Evolutionary conservation across 2,329 filamentous ascomycete species (phyloP).

Genomic region (Fusarium coffeatum): DNA sequence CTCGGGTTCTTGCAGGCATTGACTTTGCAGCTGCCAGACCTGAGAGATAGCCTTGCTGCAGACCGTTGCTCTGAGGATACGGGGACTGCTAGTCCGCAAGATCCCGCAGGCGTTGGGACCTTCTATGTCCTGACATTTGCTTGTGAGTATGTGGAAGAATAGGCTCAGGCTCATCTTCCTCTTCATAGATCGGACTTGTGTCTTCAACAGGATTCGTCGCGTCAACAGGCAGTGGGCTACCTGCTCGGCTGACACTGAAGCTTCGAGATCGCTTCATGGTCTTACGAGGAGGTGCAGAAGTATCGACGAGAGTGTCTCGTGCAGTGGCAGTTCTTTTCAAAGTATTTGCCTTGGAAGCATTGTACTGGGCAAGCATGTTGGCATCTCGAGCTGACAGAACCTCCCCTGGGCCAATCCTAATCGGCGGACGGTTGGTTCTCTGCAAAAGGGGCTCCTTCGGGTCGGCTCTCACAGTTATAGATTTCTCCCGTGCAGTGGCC

Average conservation of each 20-base stretch:
- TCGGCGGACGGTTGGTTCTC: background rate
- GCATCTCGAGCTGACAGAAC: constrained; percentile 26
- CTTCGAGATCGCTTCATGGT: constrained; percentile 29
- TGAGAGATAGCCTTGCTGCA: constrained; percentile 1
- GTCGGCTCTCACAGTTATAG: background rate
- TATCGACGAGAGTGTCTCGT: background rate
- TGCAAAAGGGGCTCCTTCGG: background rate
- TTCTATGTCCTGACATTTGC: constrained; percentile 13
- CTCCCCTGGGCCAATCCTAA: background rate
- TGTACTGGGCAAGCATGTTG: constrained; percentile 10
- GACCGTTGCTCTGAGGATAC: background rate
- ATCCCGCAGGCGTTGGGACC: constrained; percentile 10
- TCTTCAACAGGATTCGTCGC: background rate
- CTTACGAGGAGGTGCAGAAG: constrained; percentile 14
- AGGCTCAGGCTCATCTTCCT: background rate
- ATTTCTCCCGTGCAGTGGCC: background rate
- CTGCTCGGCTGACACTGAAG: constrained; percentile 46
- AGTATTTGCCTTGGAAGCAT: background rate
- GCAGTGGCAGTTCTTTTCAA: constrained; percentile 1
- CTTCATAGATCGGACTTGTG: background rate
- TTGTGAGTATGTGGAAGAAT: background rate
- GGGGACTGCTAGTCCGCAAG: constrained; percentile 24
- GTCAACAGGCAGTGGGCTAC: constrained; percentile 43
- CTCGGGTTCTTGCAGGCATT: too few relatives aligned
- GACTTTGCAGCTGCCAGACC: too few relatives aligned